phyloP scores from a whole-genome alignment of 2,329 filamentous ascomycete genomes.

The Incumbomyces delicatus region DNA sequence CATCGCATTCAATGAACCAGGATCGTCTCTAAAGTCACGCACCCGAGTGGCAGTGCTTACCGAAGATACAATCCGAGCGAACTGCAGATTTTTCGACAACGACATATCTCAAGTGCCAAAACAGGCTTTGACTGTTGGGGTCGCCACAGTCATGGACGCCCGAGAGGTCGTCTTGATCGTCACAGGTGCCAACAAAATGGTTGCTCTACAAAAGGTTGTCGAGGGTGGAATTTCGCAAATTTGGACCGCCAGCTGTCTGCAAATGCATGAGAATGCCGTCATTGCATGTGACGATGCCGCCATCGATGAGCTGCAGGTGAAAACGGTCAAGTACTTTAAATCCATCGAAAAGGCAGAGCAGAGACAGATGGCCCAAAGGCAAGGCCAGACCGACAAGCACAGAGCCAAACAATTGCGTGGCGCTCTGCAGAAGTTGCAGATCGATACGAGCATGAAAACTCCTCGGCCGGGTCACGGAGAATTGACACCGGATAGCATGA shows the following conservation, averaged over 20 bases:
- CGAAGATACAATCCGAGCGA: constrained; percentile 77
- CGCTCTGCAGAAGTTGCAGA: constrained; percentile 30
- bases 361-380: not conserved
- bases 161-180: constrained; percentile 76
- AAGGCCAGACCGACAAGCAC: constrained; percentile 9
- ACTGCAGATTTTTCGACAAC: constrained; percentile 73
- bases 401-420: constrained; percentile 13
- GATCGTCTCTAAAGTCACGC: constrained; percentile 64
- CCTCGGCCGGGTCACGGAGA: constrained; percentile 33
- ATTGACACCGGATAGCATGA: constrained; percentile 40
- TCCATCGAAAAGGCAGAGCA: constrained; percentile 54
- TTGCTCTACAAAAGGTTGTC: constrained; percentile 69
- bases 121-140: constrained; percentile 76
- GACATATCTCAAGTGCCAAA: constrained; percentile 64
- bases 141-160: constrained; percentile 72
- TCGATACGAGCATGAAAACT: constrained; percentile 31
- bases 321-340: constrained; percentile 66
- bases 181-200: constrained; percentile 68
- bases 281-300: constrained; percentile 77
- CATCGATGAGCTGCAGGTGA: constrained; percentile 61
- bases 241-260: constrained; percentile 77
- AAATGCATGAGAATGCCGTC: constrained; percentile 71
- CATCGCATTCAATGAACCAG: constrained; percentile 85
- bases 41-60: constrained; percentile 80
- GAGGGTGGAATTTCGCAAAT: constrained; percentile 80